These are phyloP conservation scores for Gymnopus androsaceus DNA, from an alignment of 1,284 basidiomycete species.

Conservation along the genomic window DNA sequence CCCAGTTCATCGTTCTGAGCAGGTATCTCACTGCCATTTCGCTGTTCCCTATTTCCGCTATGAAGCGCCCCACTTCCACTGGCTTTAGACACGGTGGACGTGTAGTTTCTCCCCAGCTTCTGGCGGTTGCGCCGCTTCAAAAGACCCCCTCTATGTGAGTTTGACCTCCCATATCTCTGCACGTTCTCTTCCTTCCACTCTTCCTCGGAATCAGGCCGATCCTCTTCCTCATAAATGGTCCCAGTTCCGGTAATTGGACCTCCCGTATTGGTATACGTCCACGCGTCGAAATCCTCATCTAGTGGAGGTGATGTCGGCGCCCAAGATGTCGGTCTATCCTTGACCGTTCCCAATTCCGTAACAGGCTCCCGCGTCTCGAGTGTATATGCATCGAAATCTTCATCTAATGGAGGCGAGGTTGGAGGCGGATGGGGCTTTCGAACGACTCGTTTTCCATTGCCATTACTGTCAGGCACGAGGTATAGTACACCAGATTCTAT, in stretches of 20 bases:
- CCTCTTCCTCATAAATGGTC: neutral
- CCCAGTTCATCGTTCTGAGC: neutral
- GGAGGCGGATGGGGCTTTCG: conserved; percentile 35
- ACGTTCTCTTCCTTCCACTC: neutral
- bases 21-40: neutral
- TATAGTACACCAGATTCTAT: conserved; percentile 33
- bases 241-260: conserved; percentile 4
- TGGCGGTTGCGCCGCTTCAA: neutral
- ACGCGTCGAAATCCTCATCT: conserved; percentile 24
- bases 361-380: conserved; percentile 18
- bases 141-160: neutral
- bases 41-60: conserved; percentile 21
- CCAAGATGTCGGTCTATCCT: conserved; percentile 15
- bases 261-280: conserved; percentile 18
- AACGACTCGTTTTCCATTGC: conserved; percentile 12
- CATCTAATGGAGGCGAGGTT: conserved; percentile 39
- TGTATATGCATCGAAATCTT: conserved; percentile 45
- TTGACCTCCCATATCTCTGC: conserved; percentile 20
- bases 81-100: neutral
- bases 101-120: neutral
- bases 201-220: neutral
- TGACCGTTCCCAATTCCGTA: neutral
- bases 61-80: conserved; percentile 9
- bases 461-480: conserved; percentile 31
- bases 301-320: conserved; percentile 19